phyloP scores from a whole-genome alignment of 805 yeast species.

The Pichia californica region DNA sequence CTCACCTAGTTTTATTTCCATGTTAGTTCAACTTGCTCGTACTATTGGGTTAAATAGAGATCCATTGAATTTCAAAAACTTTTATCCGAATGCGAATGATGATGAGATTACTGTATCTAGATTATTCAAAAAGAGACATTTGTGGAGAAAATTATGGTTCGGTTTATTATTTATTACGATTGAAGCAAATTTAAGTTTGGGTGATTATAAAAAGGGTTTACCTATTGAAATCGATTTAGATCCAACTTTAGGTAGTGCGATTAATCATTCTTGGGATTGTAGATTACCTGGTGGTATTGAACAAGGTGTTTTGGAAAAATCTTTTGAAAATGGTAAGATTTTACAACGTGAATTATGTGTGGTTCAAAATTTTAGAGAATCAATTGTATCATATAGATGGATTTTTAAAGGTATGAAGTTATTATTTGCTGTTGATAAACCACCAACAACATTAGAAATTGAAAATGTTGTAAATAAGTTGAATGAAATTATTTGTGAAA shows the following conservation, averaged over 20 bases:
- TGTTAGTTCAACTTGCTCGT: slow-evolving; percentile 38
- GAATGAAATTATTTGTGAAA: slow-evolving; percentile 25
- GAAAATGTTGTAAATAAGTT: slow-evolving; percentile 26
- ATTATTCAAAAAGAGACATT: slow-evolving; percentile 30
- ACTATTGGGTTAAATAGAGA: slow-evolving; percentile 44
- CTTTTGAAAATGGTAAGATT: slow-evolving; percentile 25
- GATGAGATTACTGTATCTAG: slow-evolving; percentile 27
- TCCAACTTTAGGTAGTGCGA: slow-evolving; percentile 27
- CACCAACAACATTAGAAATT: slow-evolving; percentile 30
- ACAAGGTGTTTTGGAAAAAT: slow-evolving; percentile 30
- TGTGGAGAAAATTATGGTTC: slow-evolving; percentile 37
- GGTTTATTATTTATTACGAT: slow-evolving; percentile 29
- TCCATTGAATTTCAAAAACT: slow-evolving; percentile 35
- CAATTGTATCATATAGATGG: slow-evolving; percentile 39
- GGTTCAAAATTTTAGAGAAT: slow-evolving; percentile 41
- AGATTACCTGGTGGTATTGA: slow-evolving; percentile 34
- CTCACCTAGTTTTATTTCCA: slow-evolving; percentile 29
- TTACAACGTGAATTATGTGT: slow-evolving; percentile 38
- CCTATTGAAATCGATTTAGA: slow-evolving; percentile 33
- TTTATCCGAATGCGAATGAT: slow-evolving; percentile 22
- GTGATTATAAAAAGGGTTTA: slow-evolving; percentile 32
- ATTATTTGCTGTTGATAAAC: slow-evolving; percentile 28
- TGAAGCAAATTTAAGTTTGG: slow-evolving; percentile 31
- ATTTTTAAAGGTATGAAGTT: slow-evolving; percentile 36
- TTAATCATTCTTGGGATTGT: slow-evolving; percentile 32